phyloP scores from a whole-genome alignment of 352 stramenopile species.

The Pythium grandisporangium region DNA sequence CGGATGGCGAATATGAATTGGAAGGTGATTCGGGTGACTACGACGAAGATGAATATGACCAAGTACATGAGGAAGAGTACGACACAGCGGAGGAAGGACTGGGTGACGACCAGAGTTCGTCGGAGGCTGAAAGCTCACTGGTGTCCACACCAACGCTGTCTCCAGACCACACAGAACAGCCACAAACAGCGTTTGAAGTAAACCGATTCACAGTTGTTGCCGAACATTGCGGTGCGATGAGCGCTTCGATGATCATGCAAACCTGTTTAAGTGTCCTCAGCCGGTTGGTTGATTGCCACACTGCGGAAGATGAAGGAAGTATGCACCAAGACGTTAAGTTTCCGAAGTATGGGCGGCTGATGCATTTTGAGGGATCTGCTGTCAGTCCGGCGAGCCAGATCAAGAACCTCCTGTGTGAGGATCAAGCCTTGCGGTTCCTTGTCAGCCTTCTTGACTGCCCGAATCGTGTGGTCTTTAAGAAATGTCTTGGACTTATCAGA shows the following conservation, averaged over 20 bases:
- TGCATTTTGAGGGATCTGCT: conserved; percentile 71
- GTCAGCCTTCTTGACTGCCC: conserved; percentile 72
- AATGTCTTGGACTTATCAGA: conserved; percentile 70
- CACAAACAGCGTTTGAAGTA: conserved; percentile 14
- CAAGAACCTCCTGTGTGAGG: conserved; percentile 64
- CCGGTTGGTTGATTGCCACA: conserved; percentile 77
- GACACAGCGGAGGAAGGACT: conserved; percentile 13
- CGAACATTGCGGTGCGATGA: conserved; percentile 74
- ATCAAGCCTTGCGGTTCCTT: conserved; percentile 72
- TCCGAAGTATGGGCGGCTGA: conserved; percentile 69
- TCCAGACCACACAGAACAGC: conserved; percentile 12
- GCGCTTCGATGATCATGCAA: conserved; percentile 82
- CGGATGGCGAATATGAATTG: conserved; percentile 38
- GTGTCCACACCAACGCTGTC: conserved; percentile 12
- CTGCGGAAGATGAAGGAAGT: conserved; percentile 68
- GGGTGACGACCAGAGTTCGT: conserved; percentile 7
- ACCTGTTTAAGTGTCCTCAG: conserved; percentile 79
- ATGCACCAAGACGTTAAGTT: conserved; percentile 73
- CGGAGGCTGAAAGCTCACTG: conserved; percentile 14
- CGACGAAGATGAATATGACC: conserved; percentile 22
- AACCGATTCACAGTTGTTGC: conserved; percentile 63
- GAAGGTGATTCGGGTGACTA: conserved; percentile 24
- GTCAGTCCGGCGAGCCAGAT: conserved; percentile 73
- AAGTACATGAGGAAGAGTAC: conserved; percentile 30
- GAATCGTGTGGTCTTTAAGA: conserved; percentile 82